Percentiles rank a stretch among this genome's conserved stretches.
Evolutionary conservation across 352 stramenopile genomes (phyloP).

Genomic region (Globisporangium lucens): DNA sequence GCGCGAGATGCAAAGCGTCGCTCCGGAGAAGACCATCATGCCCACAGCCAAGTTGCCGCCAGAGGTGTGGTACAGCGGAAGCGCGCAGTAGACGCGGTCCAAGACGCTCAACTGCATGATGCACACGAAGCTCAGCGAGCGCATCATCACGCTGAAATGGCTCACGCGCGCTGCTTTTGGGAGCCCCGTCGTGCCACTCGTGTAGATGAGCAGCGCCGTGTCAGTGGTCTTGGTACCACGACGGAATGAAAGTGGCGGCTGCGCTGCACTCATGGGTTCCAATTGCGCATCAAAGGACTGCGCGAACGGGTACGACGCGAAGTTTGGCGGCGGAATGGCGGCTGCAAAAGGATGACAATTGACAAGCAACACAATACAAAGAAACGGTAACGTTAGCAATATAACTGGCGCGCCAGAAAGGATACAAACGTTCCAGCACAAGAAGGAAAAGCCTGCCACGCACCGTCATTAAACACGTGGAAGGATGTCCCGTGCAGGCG

Average conservation of each 20-base stretch:
- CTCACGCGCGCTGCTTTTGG: conserved; percentile 77
- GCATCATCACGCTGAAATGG: conserved; percentile 70
- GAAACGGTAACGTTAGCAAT: neutral
- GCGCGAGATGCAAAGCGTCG: conserved; percentile 69
- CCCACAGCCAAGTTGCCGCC: conserved; percentile 76
- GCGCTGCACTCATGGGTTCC: conserved; percentile 23
- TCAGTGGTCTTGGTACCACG: conserved; percentile 45
- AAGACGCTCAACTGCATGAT: conserved; percentile 45
- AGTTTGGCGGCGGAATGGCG: conserved; percentile 15
- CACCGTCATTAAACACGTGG: conserved; percentile 55
- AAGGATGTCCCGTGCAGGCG: conserved; percentile 41
- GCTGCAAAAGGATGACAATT: conserved; percentile 10
- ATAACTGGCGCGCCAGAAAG: neutral
- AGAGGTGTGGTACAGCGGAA: conserved; percentile 86
- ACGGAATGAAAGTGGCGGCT: conserved; percentile 25
- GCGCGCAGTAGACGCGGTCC: conserved; percentile 75
- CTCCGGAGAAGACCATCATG: conserved; percentile 76
- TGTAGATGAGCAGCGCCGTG: conserved; percentile 81
- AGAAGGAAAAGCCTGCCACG: neutral
- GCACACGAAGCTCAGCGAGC: conserved; percentile 49
- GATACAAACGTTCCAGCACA: neutral
- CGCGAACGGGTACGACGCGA: conserved; percentile 28
- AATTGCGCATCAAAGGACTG: conserved; percentile 46
- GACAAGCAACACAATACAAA: neutral
- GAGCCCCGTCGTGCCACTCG: conserved; percentile 77